Evolutionary conservation across 140 eudicot species (phyloP), one percentile per base, ranked within the genome.

Genomic region (Cichorium intybus): DNA sequence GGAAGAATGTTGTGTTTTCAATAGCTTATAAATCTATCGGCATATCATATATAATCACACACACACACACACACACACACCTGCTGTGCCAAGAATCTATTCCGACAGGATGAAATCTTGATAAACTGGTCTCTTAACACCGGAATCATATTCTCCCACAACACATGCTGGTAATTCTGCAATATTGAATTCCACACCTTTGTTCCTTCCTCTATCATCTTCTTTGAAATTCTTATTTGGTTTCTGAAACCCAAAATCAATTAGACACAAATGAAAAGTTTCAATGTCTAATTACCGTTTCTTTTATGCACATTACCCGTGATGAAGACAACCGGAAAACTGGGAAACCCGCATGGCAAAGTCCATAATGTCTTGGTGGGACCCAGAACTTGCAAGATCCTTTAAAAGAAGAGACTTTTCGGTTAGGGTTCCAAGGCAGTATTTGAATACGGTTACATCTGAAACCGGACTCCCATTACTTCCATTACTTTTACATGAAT

Each of bases 271-370:
- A 72, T 50, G 11, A 6, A 31, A 31, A 31, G 10, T n/a, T n/a
- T n/a, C n/a, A n/a, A n/a, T n/a, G n/a, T n/a, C n/a, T 5, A 31
- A 31, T 5, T 2, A 4, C 7, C 1, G 37, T 31, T 31, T 39
- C 18, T 21, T 72, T 62, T 62, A 55, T 28, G 67, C 21, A 21
- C n/a, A 60, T 78, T 88, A 94, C 99, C 95, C 60, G 71, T 94
- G 97, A 78, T 88, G 97, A 17, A 65, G 72, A 75, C 99, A 94
- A 34, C 99, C 97, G 10, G 97, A 81, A 37, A 75, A 86, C 33
- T 84, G 64, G 29, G 99, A 80, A 68, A 94, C 95, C 83, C 82
- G 90, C 65, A 72, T 70, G 0, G 90, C 95, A 66, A 94, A 89
- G 60, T 80, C 79, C 27, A 39, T 56, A 11, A 89, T 49, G 17